phyloP scores from a whole-genome alignment of 805 yeast genomes.

The Saitoella complicata region DNA sequence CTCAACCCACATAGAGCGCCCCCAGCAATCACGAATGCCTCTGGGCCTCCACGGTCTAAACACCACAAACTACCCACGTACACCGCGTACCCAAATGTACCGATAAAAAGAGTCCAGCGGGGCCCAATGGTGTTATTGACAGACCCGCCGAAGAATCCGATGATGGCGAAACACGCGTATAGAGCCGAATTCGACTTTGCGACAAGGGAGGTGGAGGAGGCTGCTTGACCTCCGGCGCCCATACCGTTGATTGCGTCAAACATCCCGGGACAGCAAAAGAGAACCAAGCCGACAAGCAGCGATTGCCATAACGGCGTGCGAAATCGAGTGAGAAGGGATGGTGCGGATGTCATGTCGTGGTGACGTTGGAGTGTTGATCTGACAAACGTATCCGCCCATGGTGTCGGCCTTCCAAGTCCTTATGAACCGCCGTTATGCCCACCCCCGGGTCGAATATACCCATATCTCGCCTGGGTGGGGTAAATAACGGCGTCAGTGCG shows the following conservation, averaged over 20 bases:
- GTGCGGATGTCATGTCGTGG: no score
- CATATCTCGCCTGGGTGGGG: no score
- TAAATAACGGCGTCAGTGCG: no score
- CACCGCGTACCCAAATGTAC: slow-evolving; percentile 32
- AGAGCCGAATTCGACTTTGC: slow-evolving; percentile 30
- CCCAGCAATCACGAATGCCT: slow-evolving; percentile 37
- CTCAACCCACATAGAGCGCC: slow-evolving; percentile 43
- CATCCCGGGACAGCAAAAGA: slow-evolving; percentile 1
- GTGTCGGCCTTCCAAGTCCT: no score
- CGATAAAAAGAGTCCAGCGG: slow-evolving; percentile 26
- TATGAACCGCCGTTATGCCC: no score
- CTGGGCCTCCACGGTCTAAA: slow-evolving; percentile 29
- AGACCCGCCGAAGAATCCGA: slow-evolving; percentile 43
- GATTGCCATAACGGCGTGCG: background rate
- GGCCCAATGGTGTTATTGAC: slow-evolving; percentile 36
- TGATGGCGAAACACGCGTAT: slow-evolving; percentile 37
- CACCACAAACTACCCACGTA: slow-evolving; percentile 32
- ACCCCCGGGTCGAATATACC: no score
- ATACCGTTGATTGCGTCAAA: background rate
- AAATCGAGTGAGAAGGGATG: no score
- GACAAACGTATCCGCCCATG: no score
- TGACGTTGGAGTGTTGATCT: no score
- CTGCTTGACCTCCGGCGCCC: background rate
- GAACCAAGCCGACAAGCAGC: background rate
- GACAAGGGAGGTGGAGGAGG: no score